Base-by-base conservation (phyloP, 2,329 filamentous ascomycete species). In the Claviceps arundinis region DNA sequence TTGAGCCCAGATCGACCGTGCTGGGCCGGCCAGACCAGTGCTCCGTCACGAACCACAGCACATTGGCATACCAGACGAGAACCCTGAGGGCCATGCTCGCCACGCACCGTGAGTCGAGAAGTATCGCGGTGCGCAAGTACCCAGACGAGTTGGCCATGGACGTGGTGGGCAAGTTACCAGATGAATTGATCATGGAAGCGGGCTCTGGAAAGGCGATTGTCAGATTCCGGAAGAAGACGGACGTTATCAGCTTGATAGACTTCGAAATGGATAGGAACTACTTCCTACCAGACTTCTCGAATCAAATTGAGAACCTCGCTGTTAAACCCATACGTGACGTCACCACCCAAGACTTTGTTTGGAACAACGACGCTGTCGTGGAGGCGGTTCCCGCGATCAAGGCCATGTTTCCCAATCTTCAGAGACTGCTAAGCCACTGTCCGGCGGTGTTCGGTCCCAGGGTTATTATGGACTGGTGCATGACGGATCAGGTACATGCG, bases 81-180 rank as follows among this genome's bases (percentile, higher is more conserved):
- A 47, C 56, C 2, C 50, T 64, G 1, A 63, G 67, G 7, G 52
- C 56, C 4, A 55, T 71, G 14, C 56, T 70, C 34, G 62, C 67
- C 1, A 61, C 66, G 9, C 61, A 68, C 41, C 57, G 60, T 7
- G 68, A 70, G 55, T 67, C 66, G 17, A 68, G 69, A 24, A 56
- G 52, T 13, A 51, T 69, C 3, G 68, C 61, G 4, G 54, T 62
- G 41, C 59, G 56, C 7, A 56, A 52, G 3, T 65, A 64, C 8
- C 69, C 69, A 0, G 56, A 72, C 22, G 26, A 30, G 26, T 9
- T 30, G 8, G 26, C 2, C 26, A 30, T 30, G 26, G 26, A 30
- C 26, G 26, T 30, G 8, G 26, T 30, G 26, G 26, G 26, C 26
- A 9, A 9, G 26, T 30, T 30, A 30, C 26, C 26, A 30, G 26